Percentiles rank a stretch among this genome's conserved stretches.
Evolutionary conservation across 192 early-diverging fungal genomes (phyloP).

Genomic region (Coemansia sp.): DNA sequence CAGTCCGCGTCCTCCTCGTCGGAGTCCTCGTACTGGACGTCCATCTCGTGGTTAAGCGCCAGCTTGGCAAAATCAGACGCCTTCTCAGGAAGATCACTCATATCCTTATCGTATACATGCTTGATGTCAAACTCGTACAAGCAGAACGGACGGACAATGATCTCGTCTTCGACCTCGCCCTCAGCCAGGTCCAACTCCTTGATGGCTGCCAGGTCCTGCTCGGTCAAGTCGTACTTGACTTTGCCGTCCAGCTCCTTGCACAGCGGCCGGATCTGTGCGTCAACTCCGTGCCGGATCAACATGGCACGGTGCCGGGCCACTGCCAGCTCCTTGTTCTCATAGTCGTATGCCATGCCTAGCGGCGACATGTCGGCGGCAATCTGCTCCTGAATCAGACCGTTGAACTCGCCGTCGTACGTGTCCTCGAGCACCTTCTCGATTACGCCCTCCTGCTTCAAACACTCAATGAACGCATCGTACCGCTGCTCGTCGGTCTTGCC

Average conservation of each 20-base stretch:
- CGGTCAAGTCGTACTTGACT: conserved; percentile 51
- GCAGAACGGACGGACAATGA: conserved; percentile 52
- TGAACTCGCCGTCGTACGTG: conserved; percentile 50
- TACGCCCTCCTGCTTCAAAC: conserved; percentile 45
- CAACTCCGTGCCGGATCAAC: conserved; percentile 37
- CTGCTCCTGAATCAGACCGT: conserved; percentile 47
- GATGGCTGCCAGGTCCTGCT: conserved; percentile 43
- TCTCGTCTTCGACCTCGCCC: conserved; percentile 49
- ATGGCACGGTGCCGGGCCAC: conserved; percentile 50
- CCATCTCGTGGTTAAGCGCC: conserved; percentile 55
- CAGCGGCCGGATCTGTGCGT: conserved; percentile 37
- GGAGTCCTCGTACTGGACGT: conserved; percentile 46
- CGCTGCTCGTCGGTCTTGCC: conserved; percentile 56
- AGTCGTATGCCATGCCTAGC: conserved; percentile 32
- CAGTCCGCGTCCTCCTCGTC: conserved; percentile 45
- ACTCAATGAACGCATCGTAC: conserved; percentile 47
- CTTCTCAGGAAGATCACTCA: conserved; percentile 44
- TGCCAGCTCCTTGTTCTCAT: conserved; percentile 39
- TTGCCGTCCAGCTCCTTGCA: conserved; percentile 52
- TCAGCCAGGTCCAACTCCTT: conserved; percentile 40
- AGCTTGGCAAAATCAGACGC: conserved; percentile 46
- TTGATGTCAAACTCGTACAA: conserved; percentile 51
- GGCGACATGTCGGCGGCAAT: conserved; percentile 50
- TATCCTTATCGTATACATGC: conserved; percentile 46
- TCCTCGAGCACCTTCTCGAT: conserved; percentile 46